A percentile compares a stretch with the other conserved stretches of the same genome.
Evolutionary conservation across 257 asterid genomes (phyloP).

Genomic region (Solanum microdontum): DNA sequence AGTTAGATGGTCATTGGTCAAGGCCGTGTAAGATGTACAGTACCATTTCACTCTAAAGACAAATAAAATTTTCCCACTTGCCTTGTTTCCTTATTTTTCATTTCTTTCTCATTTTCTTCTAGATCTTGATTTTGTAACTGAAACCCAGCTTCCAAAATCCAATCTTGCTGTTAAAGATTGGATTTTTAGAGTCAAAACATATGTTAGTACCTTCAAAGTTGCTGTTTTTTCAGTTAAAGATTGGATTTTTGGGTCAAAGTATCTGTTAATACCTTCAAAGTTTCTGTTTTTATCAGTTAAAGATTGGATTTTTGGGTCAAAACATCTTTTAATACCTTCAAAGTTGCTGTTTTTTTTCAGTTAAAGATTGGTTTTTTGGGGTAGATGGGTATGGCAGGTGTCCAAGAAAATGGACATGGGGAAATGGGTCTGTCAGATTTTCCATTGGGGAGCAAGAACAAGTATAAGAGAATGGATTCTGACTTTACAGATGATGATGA

Average conservation of each 20-base stretch:
- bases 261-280: neutral
- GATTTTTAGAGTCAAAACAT: neutral
- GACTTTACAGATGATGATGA: slow-evolving; percentile 30
- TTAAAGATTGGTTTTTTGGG: neutral
- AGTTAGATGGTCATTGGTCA: neutral
- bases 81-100: neutral
- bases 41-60: neutral
- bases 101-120: neutral
- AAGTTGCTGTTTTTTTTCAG: neutral
- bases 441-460: slow-evolving; percentile 45
- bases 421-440: slow-evolving; percentile 32
- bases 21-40: neutral
- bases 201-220: neutral
- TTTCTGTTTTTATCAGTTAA: neutral
- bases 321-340: neutral
- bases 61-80: slow-evolving; percentile 2
- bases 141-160: neutral
- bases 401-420: slow-evolving; percentile 44
- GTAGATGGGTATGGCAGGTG: slow-evolving; percentile 34
- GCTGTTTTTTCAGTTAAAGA: neutral
- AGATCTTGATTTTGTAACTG: neutral
- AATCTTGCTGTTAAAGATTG: neutral
- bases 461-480: slow-evolving; percentile 65
- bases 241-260: neutral
- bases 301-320: neutral